phyloP scores from a whole-genome alignment of 176 grass and related monocot species.

The Raddia distichophylla region DNA sequence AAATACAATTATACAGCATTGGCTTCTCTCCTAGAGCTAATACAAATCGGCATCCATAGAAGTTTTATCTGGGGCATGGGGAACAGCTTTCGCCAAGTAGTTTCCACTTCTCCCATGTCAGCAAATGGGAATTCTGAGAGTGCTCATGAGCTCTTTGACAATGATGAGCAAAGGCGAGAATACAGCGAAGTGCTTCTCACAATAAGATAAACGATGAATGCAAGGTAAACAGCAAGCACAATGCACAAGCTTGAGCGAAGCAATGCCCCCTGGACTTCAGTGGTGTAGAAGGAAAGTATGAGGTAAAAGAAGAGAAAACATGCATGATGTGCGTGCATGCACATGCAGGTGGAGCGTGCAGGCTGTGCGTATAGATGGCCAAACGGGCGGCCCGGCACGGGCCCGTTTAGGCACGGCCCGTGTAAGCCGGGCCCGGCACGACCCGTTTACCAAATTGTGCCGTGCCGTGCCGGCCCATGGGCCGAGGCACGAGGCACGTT shows the following conservation, averaged over 20 bases:
- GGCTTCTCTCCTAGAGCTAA: constrained; percentile 37
- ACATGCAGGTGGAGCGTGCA: too few relatives aligned
- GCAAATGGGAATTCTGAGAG: not conserved
- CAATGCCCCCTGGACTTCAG: constrained; percentile 64
- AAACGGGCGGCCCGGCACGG: too few relatives aligned
- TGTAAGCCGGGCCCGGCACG: too few relatives aligned
- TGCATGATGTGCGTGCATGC: too few relatives aligned
- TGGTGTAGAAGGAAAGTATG: constrained; percentile 73
- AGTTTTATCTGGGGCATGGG: constrained; percentile 6
- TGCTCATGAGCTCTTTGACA: constrained; percentile 60
- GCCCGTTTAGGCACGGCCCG: too few relatives aligned
- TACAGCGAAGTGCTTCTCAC: constrained; percentile 54
- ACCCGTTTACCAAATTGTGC: too few relatives aligned
- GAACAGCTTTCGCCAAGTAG: constrained; percentile 24
- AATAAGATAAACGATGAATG: constrained; percentile 81
- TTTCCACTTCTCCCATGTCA: constrained; percentile 23
- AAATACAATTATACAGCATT: constrained; percentile 42
- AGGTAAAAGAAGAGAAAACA: constrained; percentile 60
- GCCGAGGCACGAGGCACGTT: too few relatives aligned
- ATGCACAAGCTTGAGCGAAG: constrained; percentile 63
- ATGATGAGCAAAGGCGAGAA: constrained; percentile 54
- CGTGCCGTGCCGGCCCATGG: too few relatives aligned
- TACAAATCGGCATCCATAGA: constrained; percentile 35
- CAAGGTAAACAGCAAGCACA: constrained; percentile 60
- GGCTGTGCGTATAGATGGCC: too few relatives aligned